phyloP scores from a whole-genome alignment of 768 basidiomycete species.

The Suillus variegatus region DNA sequence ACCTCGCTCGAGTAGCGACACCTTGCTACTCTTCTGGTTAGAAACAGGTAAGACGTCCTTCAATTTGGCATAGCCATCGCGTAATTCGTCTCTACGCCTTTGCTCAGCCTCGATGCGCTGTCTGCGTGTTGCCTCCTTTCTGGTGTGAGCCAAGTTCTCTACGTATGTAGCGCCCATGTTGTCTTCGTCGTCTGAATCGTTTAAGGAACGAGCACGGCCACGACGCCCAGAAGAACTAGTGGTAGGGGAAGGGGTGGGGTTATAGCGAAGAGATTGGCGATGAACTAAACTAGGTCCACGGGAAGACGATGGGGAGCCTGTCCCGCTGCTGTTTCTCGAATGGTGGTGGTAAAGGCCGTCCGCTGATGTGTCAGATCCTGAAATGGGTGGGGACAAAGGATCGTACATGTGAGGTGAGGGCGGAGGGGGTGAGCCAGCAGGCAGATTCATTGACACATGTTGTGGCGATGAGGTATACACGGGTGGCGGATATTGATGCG shows the following conservation, averaged over 20 bases:
- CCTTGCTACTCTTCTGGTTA: slow-evolving; percentile 91
- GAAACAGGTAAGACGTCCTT: slow-evolving; percentile 86
- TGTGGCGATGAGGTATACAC: slow-evolving; percentile 64
- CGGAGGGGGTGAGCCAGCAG: slow-evolving; percentile 70
- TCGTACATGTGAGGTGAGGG: slow-evolving; percentile 81
- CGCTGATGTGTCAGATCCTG: slow-evolving; percentile 87
- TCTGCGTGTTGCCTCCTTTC: slow-evolving; percentile 82
- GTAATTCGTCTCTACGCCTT: slow-evolving; percentile 82
- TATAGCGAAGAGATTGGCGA: slow-evolving; percentile 67
- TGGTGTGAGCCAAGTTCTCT: slow-evolving; percentile 72
- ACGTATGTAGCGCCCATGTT: slow-evolving; percentile 65
- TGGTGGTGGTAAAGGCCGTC: slow-evolving; percentile 74
- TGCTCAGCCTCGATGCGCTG: slow-evolving; percentile 92
- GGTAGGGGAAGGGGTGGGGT: slow-evolving; percentile 80
- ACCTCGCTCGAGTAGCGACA: slow-evolving; percentile 88
- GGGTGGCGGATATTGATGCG: slow-evolving; percentile 64
- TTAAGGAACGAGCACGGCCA: slow-evolving; percentile 62
- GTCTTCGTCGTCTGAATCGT: slow-evolving; percentile 76
- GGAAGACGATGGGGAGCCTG: slow-evolving; percentile 78
- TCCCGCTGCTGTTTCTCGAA: slow-evolving; percentile 70
- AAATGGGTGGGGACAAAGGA: slow-evolving; percentile 82
- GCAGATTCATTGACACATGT: slow-evolving; percentile 67
- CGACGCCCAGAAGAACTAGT: slow-evolving; percentile 69
- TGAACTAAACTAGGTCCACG: slow-evolving; percentile 77
- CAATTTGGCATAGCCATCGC: slow-evolving; percentile 86